A percentile compares a stretch with the other conserved stretches of the same genome.
Evolutionary conservation across 768 basidiomycete species (phyloP).

Genomic region (Mycena latifolia): DNA sequence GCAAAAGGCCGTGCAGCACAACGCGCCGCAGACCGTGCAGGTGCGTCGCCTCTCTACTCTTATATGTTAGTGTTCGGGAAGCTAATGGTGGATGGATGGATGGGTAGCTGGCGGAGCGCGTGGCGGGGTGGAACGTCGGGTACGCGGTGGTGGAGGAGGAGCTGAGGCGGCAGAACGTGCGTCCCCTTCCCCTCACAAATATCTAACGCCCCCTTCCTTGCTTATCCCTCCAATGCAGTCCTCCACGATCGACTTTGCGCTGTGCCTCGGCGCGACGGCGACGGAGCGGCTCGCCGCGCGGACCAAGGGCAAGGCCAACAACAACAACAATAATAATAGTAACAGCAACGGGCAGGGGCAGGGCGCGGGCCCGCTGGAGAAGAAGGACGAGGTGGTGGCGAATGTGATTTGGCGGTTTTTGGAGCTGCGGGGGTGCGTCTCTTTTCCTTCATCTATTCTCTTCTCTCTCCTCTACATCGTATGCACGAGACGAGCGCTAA

Average conservation of each 20-base stretch:
- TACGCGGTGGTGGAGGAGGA: slow-evolving; percentile 93
- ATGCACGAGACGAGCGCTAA: slow-evolving; percentile 4
- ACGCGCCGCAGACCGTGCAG: slow-evolving; percentile 79
- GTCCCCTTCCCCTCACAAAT: slow-evolving; percentile 44
- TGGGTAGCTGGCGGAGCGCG: slow-evolving; percentile 85
- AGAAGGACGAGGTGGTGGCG: slow-evolving; percentile 98
- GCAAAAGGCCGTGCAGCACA: slow-evolving; percentile 77
- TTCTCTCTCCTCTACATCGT: neutral
- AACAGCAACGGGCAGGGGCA: slow-evolving; percentile 26
- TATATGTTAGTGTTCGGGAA: too few relatives aligned
- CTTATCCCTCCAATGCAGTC: slow-evolving; percentile 74
- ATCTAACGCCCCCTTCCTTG: neutral
- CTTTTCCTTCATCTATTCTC: neutral
- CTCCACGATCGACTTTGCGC: slow-evolving; percentile 95
- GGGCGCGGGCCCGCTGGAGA: slow-evolving; percentile 71
- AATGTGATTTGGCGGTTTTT: slow-evolving; percentile 99
- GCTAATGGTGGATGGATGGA: too few relatives aligned
- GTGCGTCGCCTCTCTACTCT: too few relatives aligned
- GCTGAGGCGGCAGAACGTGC: slow-evolving; percentile 94
- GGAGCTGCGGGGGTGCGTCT: slow-evolving; percentile 90
- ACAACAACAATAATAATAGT: slow-evolving; percentile 45
- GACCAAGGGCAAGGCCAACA: slow-evolving; percentile 65
- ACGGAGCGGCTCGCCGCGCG: slow-evolving; percentile 84
- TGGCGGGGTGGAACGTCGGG: slow-evolving; percentile 90
- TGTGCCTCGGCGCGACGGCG: slow-evolving; percentile 93